Base-by-base conservation (phyloP, 225 moss, liverwort and hornwort genomes). In the Marchantia paleacea region DNA sequence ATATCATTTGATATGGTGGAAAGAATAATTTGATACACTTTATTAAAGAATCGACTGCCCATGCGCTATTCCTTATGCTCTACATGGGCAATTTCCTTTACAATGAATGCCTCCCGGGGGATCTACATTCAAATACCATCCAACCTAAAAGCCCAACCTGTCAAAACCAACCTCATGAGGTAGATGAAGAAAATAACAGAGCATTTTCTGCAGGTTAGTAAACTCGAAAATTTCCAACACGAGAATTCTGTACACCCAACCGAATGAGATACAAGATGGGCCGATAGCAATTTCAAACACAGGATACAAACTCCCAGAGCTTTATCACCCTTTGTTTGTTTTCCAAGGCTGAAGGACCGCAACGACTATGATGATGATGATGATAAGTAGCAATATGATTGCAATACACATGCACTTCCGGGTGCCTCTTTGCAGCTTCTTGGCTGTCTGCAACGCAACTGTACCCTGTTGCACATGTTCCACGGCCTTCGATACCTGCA, bases 351-450 rank as follows among this genome's bases (percentile, higher is more conserved):
- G 92, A 49, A 96, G 68, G 25, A 92, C 89, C 49, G 89, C 88
- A 31, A 96, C 82, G 30, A 96, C 89, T 24, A 96, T 65, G 66
- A 94, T 87, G 55, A 81, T 77, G 69, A 81, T 81, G 48, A 85
- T 81, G 26, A 94, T 82, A 55, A 96, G 92, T 18, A 94, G 49
- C 12, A 96, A 80, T 69, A 94, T 19, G n/a, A 96, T 83, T 71
- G 90, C 96, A 69, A 94, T 84, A 77, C 92, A 94, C 86, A 94
- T 90, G 90, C 96, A 96, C 83, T 92, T 92, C 75, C 96, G 92
- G 64, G 88, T 96, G 61, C 88, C 84, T 85, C 85, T 85, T 85
- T 94, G 96, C 74, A 91, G 85, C 47, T 87, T 87, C 82, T 96
- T 96, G 0, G 92, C 94, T 53, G 85, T 90, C 67, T 89, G 85